Evolutionary conservation across 805 yeast species (phyloP).

Genomic region (Kluyveromyces dobzhanskii): DNA sequence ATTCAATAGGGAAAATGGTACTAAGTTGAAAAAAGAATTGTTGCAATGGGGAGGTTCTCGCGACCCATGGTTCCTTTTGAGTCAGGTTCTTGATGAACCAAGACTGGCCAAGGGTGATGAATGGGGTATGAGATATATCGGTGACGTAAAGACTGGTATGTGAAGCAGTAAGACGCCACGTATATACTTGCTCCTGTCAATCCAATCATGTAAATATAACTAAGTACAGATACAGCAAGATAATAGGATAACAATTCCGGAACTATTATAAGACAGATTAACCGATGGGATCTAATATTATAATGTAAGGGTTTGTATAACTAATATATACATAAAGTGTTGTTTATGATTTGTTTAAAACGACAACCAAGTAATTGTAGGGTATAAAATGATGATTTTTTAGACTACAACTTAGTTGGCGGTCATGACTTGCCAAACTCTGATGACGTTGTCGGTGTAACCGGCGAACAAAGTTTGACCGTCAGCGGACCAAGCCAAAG

Average conservation of each 20-base stretch:
- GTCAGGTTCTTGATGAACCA: slow-evolving; percentile 64
- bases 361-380: no score
- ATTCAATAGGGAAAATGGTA: slow-evolving; percentile 64
- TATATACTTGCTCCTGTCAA: no score
- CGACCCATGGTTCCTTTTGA: slow-evolving; percentile 81
- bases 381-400: no score
- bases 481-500: slow-evolving; percentile 99
- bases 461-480: slow-evolving; percentile 99
- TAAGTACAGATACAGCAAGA: no score
- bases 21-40: slow-evolving; percentile 57
- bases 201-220: no score
- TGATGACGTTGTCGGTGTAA: slow-evolving; percentile 98
- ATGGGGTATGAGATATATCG: slow-evolving; percentile 56
- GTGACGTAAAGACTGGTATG: slow-evolving; percentile 21
- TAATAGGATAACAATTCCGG: no score
- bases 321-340: no score
- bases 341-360: no score
- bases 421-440: slow-evolving; percentile 99
- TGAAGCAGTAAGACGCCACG: neutral
- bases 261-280: no score
- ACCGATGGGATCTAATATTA: no score
- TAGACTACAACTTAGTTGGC: slow-evolving; percentile 22
- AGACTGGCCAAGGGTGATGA: slow-evolving; percentile 58
- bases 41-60: slow-evolving; percentile 90
- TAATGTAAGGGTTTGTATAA: no score